Evolutionary conservation across 2,329 filamentous ascomycete genomes (phyloP).

Genomic region (Phaeosphaeriaceae sp.): DNA sequence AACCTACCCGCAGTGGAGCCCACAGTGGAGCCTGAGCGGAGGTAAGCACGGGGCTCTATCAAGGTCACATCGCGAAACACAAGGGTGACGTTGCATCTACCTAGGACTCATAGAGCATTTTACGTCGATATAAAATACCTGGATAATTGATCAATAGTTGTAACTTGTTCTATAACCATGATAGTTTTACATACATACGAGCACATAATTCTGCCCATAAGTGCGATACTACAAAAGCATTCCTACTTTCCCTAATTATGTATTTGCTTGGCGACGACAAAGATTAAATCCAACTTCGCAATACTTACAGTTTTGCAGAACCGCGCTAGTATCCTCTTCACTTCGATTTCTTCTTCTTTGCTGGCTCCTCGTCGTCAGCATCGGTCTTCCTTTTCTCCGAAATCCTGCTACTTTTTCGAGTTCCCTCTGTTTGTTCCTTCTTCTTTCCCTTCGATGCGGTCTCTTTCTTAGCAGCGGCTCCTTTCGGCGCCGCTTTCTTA

Average conservation of each 20-base stretch:
- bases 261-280: not conserved
- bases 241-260: not conserved
- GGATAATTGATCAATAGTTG: no score
- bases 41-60: not conserved
- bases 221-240: not conserved
- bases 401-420: slow-evolving; percentile 23
- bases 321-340: not conserved
- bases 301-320: not conserved
- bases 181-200: not conserved
- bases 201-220: not conserved
- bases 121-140: no score
- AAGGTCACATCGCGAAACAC: no score
- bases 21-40: not conserved
- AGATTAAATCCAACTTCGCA: not conserved
- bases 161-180: not conserved
- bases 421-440: slow-evolving; percentile 27
- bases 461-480: slow-evolving; percentile 22
- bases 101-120: not conserved
- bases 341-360: slow-evolving; percentile 26
- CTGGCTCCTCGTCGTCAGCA: slow-evolving; percentile 19
- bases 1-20: not conserved
- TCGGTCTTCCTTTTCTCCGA: slow-evolving; percentile 30
- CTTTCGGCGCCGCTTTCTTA: slow-evolving; percentile 23
- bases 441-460: slow-evolving; percentile 18
- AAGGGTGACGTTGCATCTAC: not conserved